A percentile compares a stretch with the other conserved stretches of the same genome.
phyloP scores from a whole-genome alignment of 1,284 basidiomycete genomes.

The Cutaneotrichosporon sp. region DNA sequence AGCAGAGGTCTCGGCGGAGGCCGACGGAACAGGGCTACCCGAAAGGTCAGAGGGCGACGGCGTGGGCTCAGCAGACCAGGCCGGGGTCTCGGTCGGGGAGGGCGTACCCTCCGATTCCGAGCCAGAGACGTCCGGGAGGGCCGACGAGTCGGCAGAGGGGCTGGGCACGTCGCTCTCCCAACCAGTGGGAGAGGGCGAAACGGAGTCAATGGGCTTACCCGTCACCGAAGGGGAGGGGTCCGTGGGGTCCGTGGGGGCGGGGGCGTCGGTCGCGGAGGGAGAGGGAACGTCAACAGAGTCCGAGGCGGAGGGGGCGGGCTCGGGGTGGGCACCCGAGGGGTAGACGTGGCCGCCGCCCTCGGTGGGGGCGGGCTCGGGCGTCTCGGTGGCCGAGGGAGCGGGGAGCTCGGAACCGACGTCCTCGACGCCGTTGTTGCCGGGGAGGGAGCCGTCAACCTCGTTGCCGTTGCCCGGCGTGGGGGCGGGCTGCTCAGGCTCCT shows the following conservation, averaged over 20 bases:
- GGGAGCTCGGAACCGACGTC: neutral
- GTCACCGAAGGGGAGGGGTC: conserved; percentile 5
- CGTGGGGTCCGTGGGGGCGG: neutral
- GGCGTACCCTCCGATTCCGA: neutral
- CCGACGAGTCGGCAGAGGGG: conserved; percentile 11
- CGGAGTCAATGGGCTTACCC: conserved; percentile 7
- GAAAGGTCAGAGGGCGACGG: conserved; percentile 14
- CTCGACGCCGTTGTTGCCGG: conserved; percentile 1
- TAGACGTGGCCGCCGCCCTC: conserved; percentile 8
- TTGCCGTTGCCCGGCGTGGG: neutral
- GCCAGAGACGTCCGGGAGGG: conserved; percentile 5
- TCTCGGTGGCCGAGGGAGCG: neutral
- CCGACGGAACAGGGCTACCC: conserved; percentile 8
- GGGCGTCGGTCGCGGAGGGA: neutral
- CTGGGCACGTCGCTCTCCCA: conserved; percentile 5
- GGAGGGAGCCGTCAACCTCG: neutral
- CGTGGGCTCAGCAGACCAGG: conserved; percentile 11
- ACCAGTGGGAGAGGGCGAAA: neutral
- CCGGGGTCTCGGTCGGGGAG: neutral
- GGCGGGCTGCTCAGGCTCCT: neutral
- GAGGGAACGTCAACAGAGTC: conserved; percentile 2
- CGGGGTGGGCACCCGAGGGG: conserved; percentile 11
- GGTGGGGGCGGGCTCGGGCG: neutral
- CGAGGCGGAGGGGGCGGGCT: conserved; percentile 8
- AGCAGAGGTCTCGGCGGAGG: conserved; percentile 5